phyloP scores from a whole-genome alignment of 2,329 filamentous ascomycete genomes.

The Aureobasidium melanogenum region DNA sequence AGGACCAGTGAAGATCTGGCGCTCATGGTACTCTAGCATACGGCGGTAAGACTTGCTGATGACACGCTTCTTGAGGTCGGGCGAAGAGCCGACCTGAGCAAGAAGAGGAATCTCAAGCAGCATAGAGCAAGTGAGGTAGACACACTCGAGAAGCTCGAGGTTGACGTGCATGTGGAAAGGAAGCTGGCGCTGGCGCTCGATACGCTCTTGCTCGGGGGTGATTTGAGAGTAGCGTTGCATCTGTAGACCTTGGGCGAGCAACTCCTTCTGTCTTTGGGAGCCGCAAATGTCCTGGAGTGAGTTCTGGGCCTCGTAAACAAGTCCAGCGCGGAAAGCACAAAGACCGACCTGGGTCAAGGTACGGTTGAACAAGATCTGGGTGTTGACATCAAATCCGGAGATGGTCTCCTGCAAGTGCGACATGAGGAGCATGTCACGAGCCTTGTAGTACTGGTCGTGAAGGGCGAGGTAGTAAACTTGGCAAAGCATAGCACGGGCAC shows the following conservation, averaged over 20 bases:
- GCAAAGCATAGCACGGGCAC: conserved; percentile 93
- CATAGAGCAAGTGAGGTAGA: conserved; percentile 99
- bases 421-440: conserved; percentile 99
- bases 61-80: conserved; percentile 92
- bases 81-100: conserved; percentile 91
- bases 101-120: conserved; percentile 95
- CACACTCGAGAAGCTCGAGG: conserved; percentile 92
- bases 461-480: conserved; percentile 98
- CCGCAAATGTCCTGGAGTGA: conserved; percentile 97
- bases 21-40: conserved; percentile 98
- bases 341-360: conserved; percentile 96
- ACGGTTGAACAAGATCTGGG: conserved; percentile 97
- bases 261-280: conserved; percentile 93
- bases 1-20: conserved; percentile 96
- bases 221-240: conserved; percentile 96
- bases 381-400: conserved; percentile 89
- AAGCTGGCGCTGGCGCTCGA: conserved; percentile 93
- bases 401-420: conserved; percentile 98
- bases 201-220: conserved; percentile 91
- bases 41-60: conserved; percentile 99
- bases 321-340: conserved; percentile 92
- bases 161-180: conserved; percentile 99
- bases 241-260: conserved; percentile 95
- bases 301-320: conserved; percentile 96
- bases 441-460: conserved; percentile 95